A percentile compares a stretch with the other conserved stretches of the same genome.
These are phyloP conservation scores for Retiboletus flavoniger DNA, from an alignment of 1,284 basidiomycete species.

Conservation along the genomic window DNA sequence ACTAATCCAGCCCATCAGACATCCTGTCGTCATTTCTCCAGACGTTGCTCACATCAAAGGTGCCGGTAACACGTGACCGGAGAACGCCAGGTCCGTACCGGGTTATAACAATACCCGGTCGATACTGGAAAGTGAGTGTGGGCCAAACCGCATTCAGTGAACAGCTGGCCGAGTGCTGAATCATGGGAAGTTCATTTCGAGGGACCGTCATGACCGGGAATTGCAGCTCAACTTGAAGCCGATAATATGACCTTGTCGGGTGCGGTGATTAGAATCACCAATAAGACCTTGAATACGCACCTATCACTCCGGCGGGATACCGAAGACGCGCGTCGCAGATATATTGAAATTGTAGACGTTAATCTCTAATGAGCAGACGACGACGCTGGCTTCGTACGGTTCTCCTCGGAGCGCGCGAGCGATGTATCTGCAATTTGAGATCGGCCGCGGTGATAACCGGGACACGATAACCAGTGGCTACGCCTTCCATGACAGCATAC, in stretches of 20 bases:
- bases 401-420: slow-evolving; percentile 25
- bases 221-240: slow-evolving; percentile 1
- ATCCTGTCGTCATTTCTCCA: slow-evolving; percentile 8
- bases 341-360: slow-evolving; percentile 20
- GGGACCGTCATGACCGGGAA: slow-evolving; percentile 6
- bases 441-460: slow-evolving; percentile 29
- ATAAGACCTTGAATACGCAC: slow-evolving; percentile 7
- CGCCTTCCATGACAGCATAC: slow-evolving; percentile 19
- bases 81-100: slow-evolving; percentile 21
- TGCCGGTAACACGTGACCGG: slow-evolving; percentile 11
- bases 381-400: slow-evolving; percentile 11
- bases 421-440: slow-evolving; percentile 14
- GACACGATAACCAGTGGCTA: slow-evolving; percentile 1
- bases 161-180: neutral
- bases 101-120: neutral
- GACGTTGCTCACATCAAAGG: slow-evolving; percentile 8
- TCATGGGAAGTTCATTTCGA: neutral
- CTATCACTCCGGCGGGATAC: slow-evolving; percentile 14
- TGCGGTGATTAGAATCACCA: slow-evolving; percentile 8
- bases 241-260: slow-evolving; percentile 27
- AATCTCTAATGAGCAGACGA: slow-evolving; percentile 18
- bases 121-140: neutral
- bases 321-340: slow-evolving; percentile 13
- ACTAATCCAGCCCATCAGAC: slow-evolving; percentile 21
- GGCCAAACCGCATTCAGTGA: neutral